Evolutionary conservation across 148 eudicot species (phyloP).

Genomic region (Selenicereus undatus): DNA sequence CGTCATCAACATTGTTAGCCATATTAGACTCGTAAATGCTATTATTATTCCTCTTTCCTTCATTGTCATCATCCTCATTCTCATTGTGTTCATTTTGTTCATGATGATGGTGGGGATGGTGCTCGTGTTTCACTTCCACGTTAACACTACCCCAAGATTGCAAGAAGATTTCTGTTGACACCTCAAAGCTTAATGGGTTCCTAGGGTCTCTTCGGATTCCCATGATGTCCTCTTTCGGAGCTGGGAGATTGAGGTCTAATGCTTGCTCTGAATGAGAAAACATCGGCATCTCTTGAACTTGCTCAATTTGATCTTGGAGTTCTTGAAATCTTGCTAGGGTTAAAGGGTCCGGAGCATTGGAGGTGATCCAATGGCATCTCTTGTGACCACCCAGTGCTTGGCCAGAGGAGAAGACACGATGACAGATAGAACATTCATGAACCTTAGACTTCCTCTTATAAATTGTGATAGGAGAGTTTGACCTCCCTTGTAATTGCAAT

Average conservation of each 20-base stretch:
- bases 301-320: constrained; percentile 40
- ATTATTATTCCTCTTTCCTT: constrained; percentile 18
- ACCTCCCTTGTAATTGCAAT: constrained; percentile 31
- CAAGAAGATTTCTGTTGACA: constrained; percentile 55
- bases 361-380: constrained; percentile 91
- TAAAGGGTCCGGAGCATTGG: constrained; percentile 53
- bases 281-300: constrained; percentile 29
- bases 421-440: constrained; percentile 83
- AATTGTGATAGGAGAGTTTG: constrained; percentile 19
- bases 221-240: constrained; percentile 24
- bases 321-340: constrained; percentile 45
- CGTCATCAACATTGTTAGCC: constrained; percentile 47
- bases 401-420: constrained; percentile 66
- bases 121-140: constrained; percentile 14
- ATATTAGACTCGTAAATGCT: constrained; percentile 14
- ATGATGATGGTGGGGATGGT: constrained; percentile 5
- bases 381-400: constrained; percentile 95
- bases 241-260: constrained; percentile 64
- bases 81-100: background rate
- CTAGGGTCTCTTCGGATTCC: constrained; percentile 42
- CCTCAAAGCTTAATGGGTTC: constrained; percentile 53
- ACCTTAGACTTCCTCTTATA: constrained; percentile 59
- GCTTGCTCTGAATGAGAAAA: constrained; percentile 28
- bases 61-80: background rate
- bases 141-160: constrained; percentile 40